A percentile compares a stretch with the other conserved stretches of the same genome.
phyloP scores from a whole-genome alignment of 1,284 basidiomycete species.

The Melampsora larici-populina region DNA sequence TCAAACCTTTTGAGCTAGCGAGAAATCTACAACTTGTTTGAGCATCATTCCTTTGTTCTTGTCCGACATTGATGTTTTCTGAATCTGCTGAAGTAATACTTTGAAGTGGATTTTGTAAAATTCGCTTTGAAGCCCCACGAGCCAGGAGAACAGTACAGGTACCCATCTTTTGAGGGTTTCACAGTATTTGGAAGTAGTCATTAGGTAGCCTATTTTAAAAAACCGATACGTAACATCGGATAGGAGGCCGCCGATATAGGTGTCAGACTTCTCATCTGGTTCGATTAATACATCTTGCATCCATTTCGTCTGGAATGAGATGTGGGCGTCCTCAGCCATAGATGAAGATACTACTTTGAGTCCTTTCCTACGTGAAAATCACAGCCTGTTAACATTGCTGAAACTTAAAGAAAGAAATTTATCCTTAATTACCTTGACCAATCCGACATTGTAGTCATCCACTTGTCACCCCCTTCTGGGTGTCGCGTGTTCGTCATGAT shows the following conservation, averaged over 20 bases:
- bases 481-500: no score
- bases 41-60: no score
- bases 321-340: not conserved
- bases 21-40: no score
- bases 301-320: conserved; percentile 5
- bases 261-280: not conserved
- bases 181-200: conserved; percentile 4
- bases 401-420: no score
- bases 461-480: no score
- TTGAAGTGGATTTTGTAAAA: conserved; percentile 1
- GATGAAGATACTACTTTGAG: not conserved
- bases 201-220: conserved; percentile 9
- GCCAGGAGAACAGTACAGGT: not conserved
- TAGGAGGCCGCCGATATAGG: not conserved
- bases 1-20: not conserved
- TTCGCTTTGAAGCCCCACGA: not conserved
- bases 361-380: not conserved
- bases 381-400: no score
- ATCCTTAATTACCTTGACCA: no score
- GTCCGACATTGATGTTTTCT: no score
- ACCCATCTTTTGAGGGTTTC: not conserved
- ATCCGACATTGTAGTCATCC: no score
- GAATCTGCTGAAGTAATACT: no score
- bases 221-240: conserved; percentile 15
- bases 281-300: no score